Base-by-base conservation (phyloP, 306 rosid genomes). In the Argentina anserina region DNA sequence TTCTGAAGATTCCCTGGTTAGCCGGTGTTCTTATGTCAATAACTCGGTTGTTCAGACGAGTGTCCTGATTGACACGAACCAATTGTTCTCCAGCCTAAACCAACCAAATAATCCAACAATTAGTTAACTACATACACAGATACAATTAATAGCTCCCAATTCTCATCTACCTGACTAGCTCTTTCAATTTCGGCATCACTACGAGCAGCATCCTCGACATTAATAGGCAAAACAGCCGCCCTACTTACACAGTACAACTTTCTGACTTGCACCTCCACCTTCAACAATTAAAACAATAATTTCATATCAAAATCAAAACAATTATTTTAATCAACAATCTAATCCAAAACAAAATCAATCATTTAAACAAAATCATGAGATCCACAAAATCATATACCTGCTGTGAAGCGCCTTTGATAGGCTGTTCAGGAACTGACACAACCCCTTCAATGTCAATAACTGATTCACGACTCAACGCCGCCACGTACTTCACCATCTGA, bases 231-330 rank as follows among this genome's bases (percentile, higher is more conserved):
- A n/a, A 74, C 79, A 31, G 91, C 72, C 20, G 99, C 93, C 87
- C 77, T 91, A 59, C 80, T 77, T 20, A 95, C 76, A 71, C 97
- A 90, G 52, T 84, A 72, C 50, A 91, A 28, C 74, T 91, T 95
- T 73, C 82, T 92, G 63, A 90, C 97, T 81, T 90, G 97, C 76
- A 95, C 75, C 78, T 95, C 99, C 47, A 95, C 97, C 96, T 91
- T 79, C 69, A 60, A 47, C 67, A 80, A 72, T 67, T 75, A 17
- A 20, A n/a, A 5, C 34, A 4, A 37, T 55, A 12, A 23, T 23
- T 17, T 7, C 1, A 18, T 6, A 15, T 29, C 37, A 60, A 59
- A 60, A 29, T 25, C 8, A 4, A 15, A 60, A 29, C 23, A 15
- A 3, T 8, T 10, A n/a, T 14, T 6, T 15, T 4, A 56, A 31